Evolutionary conservation across 345 rosid species (phyloP).

Genomic region (Sonneratia caseolaris): DNA sequence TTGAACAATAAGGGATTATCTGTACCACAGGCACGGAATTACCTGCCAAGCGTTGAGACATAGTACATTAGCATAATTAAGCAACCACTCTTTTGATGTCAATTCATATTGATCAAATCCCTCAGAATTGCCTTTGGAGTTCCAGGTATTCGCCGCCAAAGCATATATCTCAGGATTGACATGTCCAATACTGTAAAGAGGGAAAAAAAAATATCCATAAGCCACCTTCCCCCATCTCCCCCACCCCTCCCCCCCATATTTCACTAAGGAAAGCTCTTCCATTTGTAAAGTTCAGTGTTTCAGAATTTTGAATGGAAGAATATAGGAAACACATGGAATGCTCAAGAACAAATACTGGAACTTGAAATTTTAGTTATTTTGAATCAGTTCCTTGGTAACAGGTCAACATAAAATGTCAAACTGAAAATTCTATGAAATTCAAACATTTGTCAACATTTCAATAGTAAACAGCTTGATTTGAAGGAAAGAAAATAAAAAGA

Average conservation of each 20-base stretch:
- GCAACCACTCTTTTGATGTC: conserved; percentile 41
- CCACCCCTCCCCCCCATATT: too few relatives aligned
- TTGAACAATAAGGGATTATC: neutral
- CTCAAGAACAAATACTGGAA: neutral
- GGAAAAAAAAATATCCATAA: too few relatives aligned
- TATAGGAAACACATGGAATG: neutral
- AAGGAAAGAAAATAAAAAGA: neutral
- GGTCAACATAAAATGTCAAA: neutral
- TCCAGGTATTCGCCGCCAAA: conserved; percentile 56
- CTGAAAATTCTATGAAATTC: neutral
- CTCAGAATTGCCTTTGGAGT: conserved; percentile 20
- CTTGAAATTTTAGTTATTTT: neutral
- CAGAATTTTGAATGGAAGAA: neutral
- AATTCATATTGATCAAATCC: conserved; percentile 20
- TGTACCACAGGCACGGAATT: conserved; percentile 8
- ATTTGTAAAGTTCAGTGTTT: neutral
- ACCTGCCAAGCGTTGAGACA: conserved; percentile 97
- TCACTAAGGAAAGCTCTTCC: neutral
- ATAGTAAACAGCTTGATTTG: neutral
- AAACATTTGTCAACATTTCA: neutral
- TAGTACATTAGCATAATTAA: conserved; percentile 53
- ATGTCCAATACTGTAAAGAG: conserved; percentile 67
- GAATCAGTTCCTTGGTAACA: neutral
- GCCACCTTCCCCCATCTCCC: too few relatives aligned
- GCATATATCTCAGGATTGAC: conserved; percentile 90